Base-by-base conservation (phyloP, 192 early-diverging fungal species). In the Rhizoclosmatium globosum region DNA sequence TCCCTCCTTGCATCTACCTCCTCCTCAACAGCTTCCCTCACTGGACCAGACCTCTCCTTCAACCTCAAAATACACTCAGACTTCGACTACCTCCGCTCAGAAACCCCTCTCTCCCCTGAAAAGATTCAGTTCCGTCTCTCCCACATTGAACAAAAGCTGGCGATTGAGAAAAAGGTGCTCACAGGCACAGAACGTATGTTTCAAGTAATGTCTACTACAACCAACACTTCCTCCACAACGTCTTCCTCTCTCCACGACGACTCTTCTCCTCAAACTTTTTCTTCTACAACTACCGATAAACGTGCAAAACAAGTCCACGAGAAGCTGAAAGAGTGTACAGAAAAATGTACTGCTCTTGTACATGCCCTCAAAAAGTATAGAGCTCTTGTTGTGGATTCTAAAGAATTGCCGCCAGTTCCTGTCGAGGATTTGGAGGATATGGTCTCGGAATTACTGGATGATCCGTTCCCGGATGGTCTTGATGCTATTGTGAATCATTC, bases 81-180 rank as follows among this genome's bases (percentile, higher is more conserved):
- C 50, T 17, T 47, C 87, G 90, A 89, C 62, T 91, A 75, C 81
- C 62, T 82, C 4, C 59, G 81, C 17, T 76, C 71, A 57, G 87
- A 91, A 66, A 81, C 81, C 39, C 74, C 83, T 2, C 69, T 89
- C n/a, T 86, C 88, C 15, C 68, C 77, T 4, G 86, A 81, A 50
- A 91, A 91, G 59, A 82, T 91, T 11, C 79, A 75, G 41, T 89
- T 84, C 81, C 95, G 95, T 82, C 85, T 99, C 23, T 90, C 91
- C 48, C 95, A 97, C 81, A 88, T 98, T 50, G 92, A 92, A 50
- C 92, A 90, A 77, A 98, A 98, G 83, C 90, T 99, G n/a, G 93
- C 95, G 67, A 92, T 99, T 38, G 98, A 99, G 86, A 90, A 88
- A 78, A 96, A 97, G 83, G 91, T 99, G 42, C 86, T 91, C 71